These are phyloP conservation scores for Auricularia heimuer DNA, from an alignment of 768 basidiomycete genomes.

Conservation along the genomic window DNA sequence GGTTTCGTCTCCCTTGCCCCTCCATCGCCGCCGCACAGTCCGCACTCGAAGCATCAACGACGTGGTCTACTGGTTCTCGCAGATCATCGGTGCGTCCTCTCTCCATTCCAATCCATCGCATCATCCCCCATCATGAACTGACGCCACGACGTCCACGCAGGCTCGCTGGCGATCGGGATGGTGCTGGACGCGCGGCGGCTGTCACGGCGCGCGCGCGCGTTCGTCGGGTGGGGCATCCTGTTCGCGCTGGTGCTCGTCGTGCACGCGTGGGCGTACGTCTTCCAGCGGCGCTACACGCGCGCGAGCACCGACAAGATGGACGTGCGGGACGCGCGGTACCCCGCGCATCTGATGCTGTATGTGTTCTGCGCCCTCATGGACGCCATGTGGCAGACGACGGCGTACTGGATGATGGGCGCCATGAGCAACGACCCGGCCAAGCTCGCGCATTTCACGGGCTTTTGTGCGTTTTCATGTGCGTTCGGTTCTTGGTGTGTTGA, in stretches of 20 bases:
- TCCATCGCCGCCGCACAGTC: conserved; percentile 17
- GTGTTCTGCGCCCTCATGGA: conserved; percentile 69
- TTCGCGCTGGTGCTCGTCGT: conserved; percentile 51
- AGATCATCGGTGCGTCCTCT: conserved; percentile 46
- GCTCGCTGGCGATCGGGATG: conserved; percentile 54
- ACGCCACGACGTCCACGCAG: neutral
- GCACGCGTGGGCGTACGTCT: conserved; percentile 69
- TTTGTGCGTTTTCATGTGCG: conserved; percentile 43
- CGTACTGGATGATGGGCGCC: conserved; percentile 77
- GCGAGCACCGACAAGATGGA: conserved; percentile 41
- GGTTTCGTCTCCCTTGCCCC: too few relatives aligned
- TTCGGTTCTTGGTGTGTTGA: neutral
- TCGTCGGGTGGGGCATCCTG: conserved; percentile 55
- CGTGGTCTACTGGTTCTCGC: conserved; percentile 69
- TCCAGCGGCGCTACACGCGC: conserved; percentile 64
- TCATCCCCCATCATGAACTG: neutral
- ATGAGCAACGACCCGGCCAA: conserved; percentile 78
- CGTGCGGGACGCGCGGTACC: conserved; percentile 45
- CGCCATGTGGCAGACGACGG: conserved; percentile 77
- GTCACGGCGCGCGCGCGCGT: conserved; percentile 60
- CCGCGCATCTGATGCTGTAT: conserved; percentile 49
- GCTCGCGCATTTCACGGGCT: conserved; percentile 71
- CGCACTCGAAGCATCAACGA: conserved; percentile 69
- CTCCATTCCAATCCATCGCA: neutral
- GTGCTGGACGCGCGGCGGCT: conserved; percentile 50